Conservation (phyloP, 441 rosid genomes). For the Populus hybrid region DNA sequence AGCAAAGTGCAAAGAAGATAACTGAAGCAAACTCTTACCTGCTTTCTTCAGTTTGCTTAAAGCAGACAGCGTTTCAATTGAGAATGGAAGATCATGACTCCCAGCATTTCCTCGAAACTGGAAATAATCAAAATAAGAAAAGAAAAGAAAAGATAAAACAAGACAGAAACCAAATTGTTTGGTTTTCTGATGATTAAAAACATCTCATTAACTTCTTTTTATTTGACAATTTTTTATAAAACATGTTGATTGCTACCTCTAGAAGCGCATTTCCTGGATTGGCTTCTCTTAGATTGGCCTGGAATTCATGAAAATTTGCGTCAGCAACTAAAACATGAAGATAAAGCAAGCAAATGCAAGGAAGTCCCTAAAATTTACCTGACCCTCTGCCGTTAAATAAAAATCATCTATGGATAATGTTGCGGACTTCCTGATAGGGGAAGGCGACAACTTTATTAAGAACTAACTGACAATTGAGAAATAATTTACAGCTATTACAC, state of each 20-base stretch:
- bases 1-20: neutral
- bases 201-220: neutral
- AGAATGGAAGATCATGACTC: conserved; percentile 90
- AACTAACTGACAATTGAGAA: neutral
- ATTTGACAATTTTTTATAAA: neutral
- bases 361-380: conserved; percentile 43
- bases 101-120: conserved; percentile 97
- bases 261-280: conserved; percentile 80
- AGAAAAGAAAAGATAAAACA: neutral
- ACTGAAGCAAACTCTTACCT: conserved; percentile 41
- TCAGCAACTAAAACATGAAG: conserved; percentile 15
- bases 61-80: conserved; percentile 66
- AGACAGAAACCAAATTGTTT: conserved; percentile 6
- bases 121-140: neutral
- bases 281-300: conserved; percentile 77
- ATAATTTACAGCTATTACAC: neutral
- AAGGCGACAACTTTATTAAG: conserved; percentile 10
- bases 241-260: conserved; percentile 48
- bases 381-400: conserved; percentile 83
- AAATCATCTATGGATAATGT: conserved; percentile 92
- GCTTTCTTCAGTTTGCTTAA: conserved; percentile 58
- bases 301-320: conserved; percentile 17
- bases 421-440: conserved; percentile 67
- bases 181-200: conserved; percentile 6
- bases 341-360: conserved; percentile 9